Evolutionary conservation across 371 early-diverging fungal genomes (phyloP).

Genomic region (Zancudomyces culisetae): DNA sequence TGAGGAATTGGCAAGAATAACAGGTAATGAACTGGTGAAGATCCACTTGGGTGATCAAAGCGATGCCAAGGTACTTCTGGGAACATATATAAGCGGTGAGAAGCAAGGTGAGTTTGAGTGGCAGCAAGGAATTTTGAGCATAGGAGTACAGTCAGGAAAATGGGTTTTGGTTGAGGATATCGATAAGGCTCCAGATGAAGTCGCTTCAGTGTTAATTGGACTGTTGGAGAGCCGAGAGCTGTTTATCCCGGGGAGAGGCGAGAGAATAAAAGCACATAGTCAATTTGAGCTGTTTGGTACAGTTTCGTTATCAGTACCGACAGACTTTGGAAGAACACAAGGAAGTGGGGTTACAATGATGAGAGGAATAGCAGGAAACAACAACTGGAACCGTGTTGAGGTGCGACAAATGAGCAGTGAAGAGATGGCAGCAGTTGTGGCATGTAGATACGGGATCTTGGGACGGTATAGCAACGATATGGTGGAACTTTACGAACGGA

Average conservation of each 20-base stretch:
- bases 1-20: conserved; percentile 65
- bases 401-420: neutral
- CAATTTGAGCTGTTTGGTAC: conserved; percentile 97
- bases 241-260: conserved; percentile 88
- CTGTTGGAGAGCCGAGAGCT: conserved; percentile 84
- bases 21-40: conserved; percentile 68
- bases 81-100: conserved; percentile 88
- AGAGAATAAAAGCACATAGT: conserved; percentile 71
- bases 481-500: neutral
- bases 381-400: neutral
- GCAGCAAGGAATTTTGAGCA: conserved; percentile 91
- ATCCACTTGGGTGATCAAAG: conserved; percentile 98
- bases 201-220: conserved; percentile 84
- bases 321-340: neutral
- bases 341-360: neutral
- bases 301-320: conserved; percentile 5
- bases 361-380: neutral
- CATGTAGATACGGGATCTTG: neutral
- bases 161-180: conserved; percentile 99
- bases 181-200: conserved; percentile 94
- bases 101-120: conserved; percentile 85
- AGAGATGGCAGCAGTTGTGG: neutral
- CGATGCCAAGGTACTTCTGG: conserved; percentile 90
- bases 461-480: neutral
- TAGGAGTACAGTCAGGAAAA: conserved; percentile 82